Percentiles rank a stretch among this genome's conserved stretches.
Conservation (phyloP, 1,284 basidiomycete genomes). For the Lignosus rhinocerotis region DNA sequence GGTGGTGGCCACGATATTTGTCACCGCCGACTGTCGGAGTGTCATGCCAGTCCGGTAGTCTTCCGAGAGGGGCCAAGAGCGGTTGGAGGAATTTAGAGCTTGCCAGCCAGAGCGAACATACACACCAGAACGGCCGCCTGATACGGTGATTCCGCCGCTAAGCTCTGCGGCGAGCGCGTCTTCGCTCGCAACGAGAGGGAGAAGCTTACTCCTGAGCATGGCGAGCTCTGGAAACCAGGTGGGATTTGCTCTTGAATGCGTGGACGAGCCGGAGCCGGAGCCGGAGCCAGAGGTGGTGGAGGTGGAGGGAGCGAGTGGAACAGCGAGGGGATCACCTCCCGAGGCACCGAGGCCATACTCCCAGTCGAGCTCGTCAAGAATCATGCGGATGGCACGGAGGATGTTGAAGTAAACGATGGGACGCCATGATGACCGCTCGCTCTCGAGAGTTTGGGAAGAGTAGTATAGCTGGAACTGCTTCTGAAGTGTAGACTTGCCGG, state of each 20-base stretch:
- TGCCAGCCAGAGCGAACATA: slow-evolving; percentile 73
- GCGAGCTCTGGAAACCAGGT: slow-evolving; percentile 48
- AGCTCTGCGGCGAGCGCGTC: slow-evolving; percentile 67
- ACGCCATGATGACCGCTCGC: slow-evolving; percentile 71
- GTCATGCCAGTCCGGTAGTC: slow-evolving; percentile 34
- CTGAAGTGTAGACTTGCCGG: slow-evolving; percentile 77
- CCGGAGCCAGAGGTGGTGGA: slow-evolving; percentile 15
- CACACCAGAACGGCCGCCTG: slow-evolving; percentile 59
- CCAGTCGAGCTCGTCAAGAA: slow-evolving; percentile 70
- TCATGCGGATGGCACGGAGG: slow-evolving; percentile 74
- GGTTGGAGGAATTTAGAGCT: slow-evolving; percentile 49
- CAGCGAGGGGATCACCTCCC: slow-evolving; percentile 17
- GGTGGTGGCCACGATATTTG: slow-evolving; percentile 57
- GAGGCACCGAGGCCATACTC: slow-evolving; percentile 43
- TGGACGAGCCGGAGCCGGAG: slow-evolving; percentile 22
- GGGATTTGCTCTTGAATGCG: slow-evolving; percentile 25
- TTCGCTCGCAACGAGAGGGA: slow-evolving; percentile 68
- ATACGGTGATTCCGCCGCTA: slow-evolving; percentile 59
- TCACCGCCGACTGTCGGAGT: slow-evolving; percentile 38
- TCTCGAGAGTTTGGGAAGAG: slow-evolving; percentile 65
- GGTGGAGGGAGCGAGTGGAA: slow-evolving; percentile 18
- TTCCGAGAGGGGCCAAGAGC: slow-evolving; percentile 41
- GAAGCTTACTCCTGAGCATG: slow-evolving; percentile 53
- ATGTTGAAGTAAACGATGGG: slow-evolving; percentile 81
- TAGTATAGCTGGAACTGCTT: slow-evolving; percentile 83